Conservation (phyloP, 768 basidiomycete genomes). For the Kwoniella botswanensis region DNA sequence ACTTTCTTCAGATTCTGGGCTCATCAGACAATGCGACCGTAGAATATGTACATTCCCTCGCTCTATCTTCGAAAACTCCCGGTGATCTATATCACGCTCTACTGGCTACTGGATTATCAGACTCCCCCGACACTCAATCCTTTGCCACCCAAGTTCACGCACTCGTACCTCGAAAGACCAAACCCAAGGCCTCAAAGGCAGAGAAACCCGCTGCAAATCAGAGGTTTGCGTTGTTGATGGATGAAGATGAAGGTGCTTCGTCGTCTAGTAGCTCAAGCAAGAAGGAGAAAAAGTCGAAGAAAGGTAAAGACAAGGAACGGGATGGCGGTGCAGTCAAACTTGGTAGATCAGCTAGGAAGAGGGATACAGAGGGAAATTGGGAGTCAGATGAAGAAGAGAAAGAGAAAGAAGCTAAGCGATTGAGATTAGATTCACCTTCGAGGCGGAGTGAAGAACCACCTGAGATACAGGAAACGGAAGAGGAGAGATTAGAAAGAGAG, state of each 20-base stretch:
- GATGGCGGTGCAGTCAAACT: conserved; percentile 34
- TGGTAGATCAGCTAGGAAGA: conserved; percentile 64
- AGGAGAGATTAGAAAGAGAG: conserved; percentile 71
- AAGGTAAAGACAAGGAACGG: conserved; percentile 60
- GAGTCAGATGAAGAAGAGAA: conserved; percentile 60
- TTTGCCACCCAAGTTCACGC: conserved; percentile 79
- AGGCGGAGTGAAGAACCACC: conserved; percentile 29
- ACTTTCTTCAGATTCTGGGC: conserved; percentile 70
- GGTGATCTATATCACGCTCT: conserved; percentile 78
- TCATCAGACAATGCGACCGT: conserved; percentile 81
- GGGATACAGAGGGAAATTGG: conserved; percentile 84
- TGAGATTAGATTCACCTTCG: conserved; percentile 39
- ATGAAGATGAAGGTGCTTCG: conserved; percentile 66
- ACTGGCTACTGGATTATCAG: conserved; percentile 76
- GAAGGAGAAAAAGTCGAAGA: conserved; percentile 60
- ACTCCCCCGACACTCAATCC: conserved; percentile 75
- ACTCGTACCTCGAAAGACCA: conserved; percentile 77
- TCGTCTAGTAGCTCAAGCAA: conserved; percentile 55
- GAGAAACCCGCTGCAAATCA: conserved; percentile 63
- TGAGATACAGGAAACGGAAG: conserved; percentile 71
- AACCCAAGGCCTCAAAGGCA: conserved; percentile 65
- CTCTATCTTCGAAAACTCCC: conserved; percentile 80
- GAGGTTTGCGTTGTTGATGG: conserved; percentile 81
- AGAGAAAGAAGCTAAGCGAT: conserved; percentile 46
- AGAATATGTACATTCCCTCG: conserved; percentile 84